phyloP scores from a whole-genome alignment of 192 early-diverging fungal species.

The Coemansia sp. region DNA sequence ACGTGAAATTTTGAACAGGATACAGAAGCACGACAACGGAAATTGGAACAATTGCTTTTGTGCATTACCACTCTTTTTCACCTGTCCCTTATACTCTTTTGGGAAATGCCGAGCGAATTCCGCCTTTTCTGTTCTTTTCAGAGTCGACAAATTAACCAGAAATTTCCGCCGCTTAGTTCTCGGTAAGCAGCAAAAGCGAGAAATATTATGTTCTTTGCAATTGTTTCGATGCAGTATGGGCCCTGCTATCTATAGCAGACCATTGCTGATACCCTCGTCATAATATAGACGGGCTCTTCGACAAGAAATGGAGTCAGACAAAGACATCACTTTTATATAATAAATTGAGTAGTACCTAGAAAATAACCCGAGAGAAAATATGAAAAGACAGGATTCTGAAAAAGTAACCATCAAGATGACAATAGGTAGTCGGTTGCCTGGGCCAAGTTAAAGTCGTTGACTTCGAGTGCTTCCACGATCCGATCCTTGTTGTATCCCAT shows the following conservation, averaged over 20 bases:
- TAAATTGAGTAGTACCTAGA: background rate
- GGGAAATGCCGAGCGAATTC: conserved; percentile 2
- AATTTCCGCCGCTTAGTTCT: too few relatives aligned
- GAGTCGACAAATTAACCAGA: too few relatives aligned
- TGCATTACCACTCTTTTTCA: background rate
- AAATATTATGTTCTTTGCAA: too few relatives aligned
- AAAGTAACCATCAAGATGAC: conserved; percentile 20
- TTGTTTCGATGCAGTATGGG: too few relatives aligned
- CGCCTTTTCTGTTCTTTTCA: conserved; percentile 1
- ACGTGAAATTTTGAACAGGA: too few relatives aligned
- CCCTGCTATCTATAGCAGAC: too few relatives aligned
- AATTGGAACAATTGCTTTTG: background rate
- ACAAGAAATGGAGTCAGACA: too few relatives aligned
- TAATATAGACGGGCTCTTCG: too few relatives aligned
- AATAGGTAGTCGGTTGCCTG: conserved; percentile 56
- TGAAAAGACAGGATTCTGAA: background rate
- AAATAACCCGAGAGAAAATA: conserved; percentile 8
- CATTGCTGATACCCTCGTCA: too few relatives aligned
- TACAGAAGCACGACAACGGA: background rate
- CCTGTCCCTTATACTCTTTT: background rate
- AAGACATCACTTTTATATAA: too few relatives aligned
- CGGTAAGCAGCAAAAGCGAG: too few relatives aligned
- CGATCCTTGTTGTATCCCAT: conserved; percentile 59
- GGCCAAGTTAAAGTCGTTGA: conserved; percentile 57
- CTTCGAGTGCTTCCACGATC: conserved; percentile 57